Evolutionary conservation across 148 eudicot species (phyloP).

Genomic region (Oxyria digyna): DNA sequence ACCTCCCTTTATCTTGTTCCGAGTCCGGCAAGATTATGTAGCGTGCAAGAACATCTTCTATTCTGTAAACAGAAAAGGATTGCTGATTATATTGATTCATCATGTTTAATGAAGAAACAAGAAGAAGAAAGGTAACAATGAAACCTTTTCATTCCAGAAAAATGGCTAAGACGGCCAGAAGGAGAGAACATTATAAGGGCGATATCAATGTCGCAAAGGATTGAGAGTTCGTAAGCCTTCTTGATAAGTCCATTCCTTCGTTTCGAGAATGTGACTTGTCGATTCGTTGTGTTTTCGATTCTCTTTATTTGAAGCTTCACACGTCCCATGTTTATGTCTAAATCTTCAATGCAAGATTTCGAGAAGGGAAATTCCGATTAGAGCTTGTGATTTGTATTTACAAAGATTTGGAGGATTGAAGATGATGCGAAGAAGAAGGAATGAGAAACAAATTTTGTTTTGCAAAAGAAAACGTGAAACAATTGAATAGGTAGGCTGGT

Average conservation of each 20-base stretch:
- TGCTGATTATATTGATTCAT: neutral
- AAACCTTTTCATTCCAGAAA: slow-evolving; percentile 60
- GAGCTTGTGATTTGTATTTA: neutral
- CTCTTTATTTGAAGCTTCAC: slow-evolving; percentile 64
- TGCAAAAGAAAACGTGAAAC: neutral
- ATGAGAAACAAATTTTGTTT: neutral
- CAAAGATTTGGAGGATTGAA: neutral
- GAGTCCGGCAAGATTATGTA: slow-evolving; percentile 40
- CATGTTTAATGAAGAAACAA: neutral
- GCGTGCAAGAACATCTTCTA: slow-evolving; percentile 57
- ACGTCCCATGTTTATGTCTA: slow-evolving; percentile 39
- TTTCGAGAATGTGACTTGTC: slow-evolving; percentile 87
- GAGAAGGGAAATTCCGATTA: neutral
- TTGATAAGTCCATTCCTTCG: slow-evolving; percentile 76
- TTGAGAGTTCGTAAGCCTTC: slow-evolving; percentile 69
- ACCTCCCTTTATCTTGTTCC: slow-evolving; percentile 56
- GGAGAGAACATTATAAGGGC: slow-evolving; percentile 77
- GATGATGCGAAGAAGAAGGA: neutral
- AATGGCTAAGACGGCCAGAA: slow-evolving; percentile 55
- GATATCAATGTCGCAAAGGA: slow-evolving; percentile 70
- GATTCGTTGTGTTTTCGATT: slow-evolving; percentile 57
- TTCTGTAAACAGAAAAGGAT: slow-evolving; percentile 18
- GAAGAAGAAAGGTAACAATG: neutral
- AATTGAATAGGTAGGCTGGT: neutral
- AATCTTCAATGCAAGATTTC: neutral